These are phyloP conservation scores for Mesembryanthemum crystallinum DNA, from an alignment of 148 eudicot species.

Conservation along the genomic window DNA sequence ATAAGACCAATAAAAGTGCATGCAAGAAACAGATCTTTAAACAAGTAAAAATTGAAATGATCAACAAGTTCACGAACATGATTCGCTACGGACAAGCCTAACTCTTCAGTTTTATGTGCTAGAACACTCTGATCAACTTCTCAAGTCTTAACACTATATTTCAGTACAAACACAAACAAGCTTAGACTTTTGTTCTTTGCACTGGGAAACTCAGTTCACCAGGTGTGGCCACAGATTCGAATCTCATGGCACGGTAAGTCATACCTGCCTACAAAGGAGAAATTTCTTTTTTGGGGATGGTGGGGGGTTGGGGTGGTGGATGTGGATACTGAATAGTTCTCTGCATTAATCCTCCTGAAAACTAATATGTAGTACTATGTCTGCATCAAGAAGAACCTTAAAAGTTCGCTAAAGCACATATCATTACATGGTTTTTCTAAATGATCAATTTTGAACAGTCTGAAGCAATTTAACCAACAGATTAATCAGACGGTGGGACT, in stretches of 20 bases:
- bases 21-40: neutral
- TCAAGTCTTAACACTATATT: too few species aligned
- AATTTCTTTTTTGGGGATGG: too few species aligned
- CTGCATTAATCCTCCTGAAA: neutral
- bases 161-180: neutral
- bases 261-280: neutral
- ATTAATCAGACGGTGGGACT: neutral
- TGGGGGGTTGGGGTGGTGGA: neutral
- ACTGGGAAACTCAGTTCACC: too few species aligned
- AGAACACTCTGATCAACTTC: neutral
- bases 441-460: neutral
- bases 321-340: neutral
- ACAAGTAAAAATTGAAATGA: neutral
- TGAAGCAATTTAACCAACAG: neutral
- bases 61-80: neutral
- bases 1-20: neutral
- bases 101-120: neutral
- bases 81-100: neutral
- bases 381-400: neutral
- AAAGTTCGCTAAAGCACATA: neutral
- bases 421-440: neutral
- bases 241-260: neutral
- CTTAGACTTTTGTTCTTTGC: neutral
- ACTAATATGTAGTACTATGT: too few species aligned
- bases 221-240: neutral